These are phyloP conservation scores for Corchorus olitorius DNA, from an alignment of 345 rosid genomes.

Conservation along the genomic window DNA sequence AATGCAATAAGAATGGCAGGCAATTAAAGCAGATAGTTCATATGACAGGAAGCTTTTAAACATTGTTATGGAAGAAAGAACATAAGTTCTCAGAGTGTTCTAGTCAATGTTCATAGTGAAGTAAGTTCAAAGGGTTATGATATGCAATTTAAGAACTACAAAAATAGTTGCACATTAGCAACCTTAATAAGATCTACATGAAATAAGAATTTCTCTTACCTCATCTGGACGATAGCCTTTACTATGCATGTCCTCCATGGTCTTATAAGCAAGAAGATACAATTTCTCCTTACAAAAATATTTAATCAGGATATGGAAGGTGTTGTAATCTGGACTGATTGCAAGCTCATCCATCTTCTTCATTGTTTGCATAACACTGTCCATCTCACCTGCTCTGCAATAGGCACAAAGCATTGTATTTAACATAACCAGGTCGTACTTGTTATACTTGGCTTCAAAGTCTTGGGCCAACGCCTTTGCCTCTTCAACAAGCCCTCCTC, in stretches of 20 bases:
- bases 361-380: constrained; percentile 76
- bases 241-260: constrained; percentile 73
- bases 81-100: not conserved
- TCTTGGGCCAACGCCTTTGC: constrained; percentile 78
- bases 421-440: constrained; percentile 79
- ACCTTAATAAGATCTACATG: not conserved
- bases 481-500: constrained; percentile 72
- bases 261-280: constrained; percentile 81
- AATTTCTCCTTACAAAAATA: constrained; percentile 81
- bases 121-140: too few species aligned
- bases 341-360: constrained; percentile 85
- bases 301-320: constrained; percentile 78
- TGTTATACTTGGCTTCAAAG: constrained; percentile 62
- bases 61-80: not conserved
- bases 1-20: not conserved
- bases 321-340: constrained; percentile 70
- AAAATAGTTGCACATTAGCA: not conserved
- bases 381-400: constrained; percentile 90
- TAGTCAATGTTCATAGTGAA: not conserved
- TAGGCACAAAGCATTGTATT: constrained; percentile 90
- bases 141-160: not conserved
- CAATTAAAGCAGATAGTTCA: not conserved
- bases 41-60: not conserved
- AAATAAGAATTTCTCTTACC: constrained; percentile 43
- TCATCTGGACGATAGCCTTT: constrained; percentile 85